These are phyloP conservation scores for Clitoria ternatea DNA, from an alignment of 306 rosid genomes.

Conservation along the genomic window DNA sequence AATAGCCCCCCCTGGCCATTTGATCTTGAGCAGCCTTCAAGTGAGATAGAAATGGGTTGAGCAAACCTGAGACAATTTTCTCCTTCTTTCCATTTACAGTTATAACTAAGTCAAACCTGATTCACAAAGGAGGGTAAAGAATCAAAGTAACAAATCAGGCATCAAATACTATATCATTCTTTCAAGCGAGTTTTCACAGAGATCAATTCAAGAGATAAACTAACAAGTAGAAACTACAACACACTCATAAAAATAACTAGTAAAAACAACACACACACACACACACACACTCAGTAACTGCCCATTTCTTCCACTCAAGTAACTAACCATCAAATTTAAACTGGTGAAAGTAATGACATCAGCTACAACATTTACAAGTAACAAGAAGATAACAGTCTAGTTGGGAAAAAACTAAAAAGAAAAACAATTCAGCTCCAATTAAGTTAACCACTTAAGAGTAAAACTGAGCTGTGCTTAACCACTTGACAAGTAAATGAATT, in stretches of 20 bases:
- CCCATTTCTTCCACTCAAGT: background rate
- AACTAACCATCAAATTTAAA: background rate
- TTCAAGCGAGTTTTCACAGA: background rate
- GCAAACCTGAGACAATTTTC: slow-evolving; percentile 83
- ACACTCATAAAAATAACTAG: background rate
- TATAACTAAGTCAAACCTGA: slow-evolving; percentile 86
- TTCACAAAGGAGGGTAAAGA: background rate
- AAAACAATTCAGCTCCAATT: background rate
- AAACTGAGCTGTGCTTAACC: slow-evolving; percentile 5
- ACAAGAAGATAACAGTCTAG: background rate
- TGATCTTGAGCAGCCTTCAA: slow-evolving; percentile 91
- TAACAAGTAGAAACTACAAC: background rate
- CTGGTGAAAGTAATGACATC: background rate
- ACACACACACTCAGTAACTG: background rate
- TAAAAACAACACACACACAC: background rate
- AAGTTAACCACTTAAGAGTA: slow-evolving; percentile 1
- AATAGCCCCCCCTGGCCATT: slow-evolving; percentile 87
- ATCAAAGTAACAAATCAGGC: slow-evolving; percentile 17
- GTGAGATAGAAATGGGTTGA: slow-evolving; percentile 83
- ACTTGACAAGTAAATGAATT: background rate
- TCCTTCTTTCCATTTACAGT: slow-evolving; percentile 79
- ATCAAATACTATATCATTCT: background rate
- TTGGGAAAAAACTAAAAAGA: background rate
- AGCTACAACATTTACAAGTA: background rate
- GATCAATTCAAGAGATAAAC: background rate